phyloP scores from a whole-genome alignment of 495 filamentous ascomycete genomes.

The Penicillium soppii region DNA sequence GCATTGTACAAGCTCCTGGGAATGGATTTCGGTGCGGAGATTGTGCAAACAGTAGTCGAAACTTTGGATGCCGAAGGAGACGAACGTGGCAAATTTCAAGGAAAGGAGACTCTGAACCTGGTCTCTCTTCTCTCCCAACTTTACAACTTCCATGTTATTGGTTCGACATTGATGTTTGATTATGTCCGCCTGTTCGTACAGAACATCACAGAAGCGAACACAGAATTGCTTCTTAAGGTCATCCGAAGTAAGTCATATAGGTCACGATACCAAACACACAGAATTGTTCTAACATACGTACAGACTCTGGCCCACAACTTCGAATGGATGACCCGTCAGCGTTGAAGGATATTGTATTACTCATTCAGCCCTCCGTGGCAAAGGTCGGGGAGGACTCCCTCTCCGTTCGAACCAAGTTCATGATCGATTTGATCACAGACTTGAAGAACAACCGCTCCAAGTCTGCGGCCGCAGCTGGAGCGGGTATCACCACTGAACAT shows the following conservation, averaged over 20 bases:
- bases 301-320: conserved; percentile 72
- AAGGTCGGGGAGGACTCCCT: conserved; percentile 66
- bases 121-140: conserved; percentile 81
- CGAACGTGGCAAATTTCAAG: conserved; percentile 43
- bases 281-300: conserved; percentile 3
- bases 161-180: conserved; percentile 81
- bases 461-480: conserved; percentile 59
- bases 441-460: conserved; percentile 93
- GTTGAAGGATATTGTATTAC: conserved; percentile 85
- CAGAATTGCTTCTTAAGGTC: conserved; percentile 83
- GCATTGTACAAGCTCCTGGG: conserved; percentile 85
- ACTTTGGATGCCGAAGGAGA: conserved; percentile 53
- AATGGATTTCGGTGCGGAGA: conserved; percentile 80
- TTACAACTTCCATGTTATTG: conserved; percentile 88
- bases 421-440: conserved; percentile 95
- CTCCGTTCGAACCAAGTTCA: conserved; percentile 90
- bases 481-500: conserved; percentile 68
- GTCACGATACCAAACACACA: too few species aligned
- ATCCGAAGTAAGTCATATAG: conserved; percentile 58
- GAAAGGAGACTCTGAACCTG: conserved; percentile 75
- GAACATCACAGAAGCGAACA: conserved; percentile 81
- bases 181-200: conserved; percentile 76
- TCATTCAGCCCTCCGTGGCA: conserved; percentile 69
- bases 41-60: conserved; percentile 74
- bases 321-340: conserved; percentile 87